These are phyloP conservation scores for Paramecium biaurelia DNA, from an alignment of 73 alveolate genomes.

Conservation along the genomic window DNA sequence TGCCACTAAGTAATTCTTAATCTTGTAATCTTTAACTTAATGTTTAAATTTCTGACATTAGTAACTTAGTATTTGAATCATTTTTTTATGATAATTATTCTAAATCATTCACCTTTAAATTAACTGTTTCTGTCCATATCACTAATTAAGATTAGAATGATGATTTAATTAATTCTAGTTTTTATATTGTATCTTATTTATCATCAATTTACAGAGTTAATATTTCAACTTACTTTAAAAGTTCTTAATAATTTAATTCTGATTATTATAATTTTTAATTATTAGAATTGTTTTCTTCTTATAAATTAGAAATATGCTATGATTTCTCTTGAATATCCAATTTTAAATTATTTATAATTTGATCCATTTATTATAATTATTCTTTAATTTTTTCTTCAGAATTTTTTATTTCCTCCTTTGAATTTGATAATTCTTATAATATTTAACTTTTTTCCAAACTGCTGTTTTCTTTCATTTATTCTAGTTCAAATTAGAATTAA, in stretches of 20 bases:
- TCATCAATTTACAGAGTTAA: not conserved
- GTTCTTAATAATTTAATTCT: not conserved
- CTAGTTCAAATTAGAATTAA: not conserved
- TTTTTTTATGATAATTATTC: not conserved
- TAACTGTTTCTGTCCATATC: not conserved
- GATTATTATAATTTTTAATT: not conserved
- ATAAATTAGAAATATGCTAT: not conserved
- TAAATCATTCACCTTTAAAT: not conserved
- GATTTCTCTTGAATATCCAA: not conserved
- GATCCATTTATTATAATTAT: not conserved
- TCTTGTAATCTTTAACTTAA: not conserved
- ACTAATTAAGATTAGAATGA: not conserved
- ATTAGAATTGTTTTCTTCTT: not conserved
- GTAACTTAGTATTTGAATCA: not conserved
- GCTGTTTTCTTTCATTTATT: not conserved
- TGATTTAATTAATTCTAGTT: not conserved
- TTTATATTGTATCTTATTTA: not conserved
- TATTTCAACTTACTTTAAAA: not conserved
- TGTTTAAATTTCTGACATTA: not conserved
- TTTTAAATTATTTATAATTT: not conserved
- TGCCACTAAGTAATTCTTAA: not conserved
- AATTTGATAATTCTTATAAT: not conserved
- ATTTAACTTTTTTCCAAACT: not conserved
- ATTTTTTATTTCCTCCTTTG: not conserved
- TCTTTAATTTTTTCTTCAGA: not conserved